A percentile compares a stretch with the other conserved stretches of the same genome.
Conservation (phyloP, 306 rosid genomes). For the Gynostemma pentaphyllum region DNA sequence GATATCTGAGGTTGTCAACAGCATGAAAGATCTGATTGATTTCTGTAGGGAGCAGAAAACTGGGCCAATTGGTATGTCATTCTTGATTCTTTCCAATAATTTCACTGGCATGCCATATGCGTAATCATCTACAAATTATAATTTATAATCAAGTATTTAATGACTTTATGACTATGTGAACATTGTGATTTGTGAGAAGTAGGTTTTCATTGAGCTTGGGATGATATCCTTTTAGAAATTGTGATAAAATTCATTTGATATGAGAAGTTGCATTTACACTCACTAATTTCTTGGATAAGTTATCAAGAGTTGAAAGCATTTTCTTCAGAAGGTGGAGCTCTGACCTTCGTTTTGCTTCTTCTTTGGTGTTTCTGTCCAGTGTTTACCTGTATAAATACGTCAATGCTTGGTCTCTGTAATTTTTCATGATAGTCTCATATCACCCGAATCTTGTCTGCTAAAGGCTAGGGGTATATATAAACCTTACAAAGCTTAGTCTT, state of each 20-base stretch:
- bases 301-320: not conserved
- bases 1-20: conserved; percentile 29
- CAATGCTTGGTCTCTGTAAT: not conserved
- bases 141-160: not conserved
- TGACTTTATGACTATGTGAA: not conserved
- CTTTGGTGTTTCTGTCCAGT: not conserved
- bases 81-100: not conserved
- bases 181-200: not conserved
- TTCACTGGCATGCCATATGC: not conserved
- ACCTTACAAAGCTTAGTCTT: no score
- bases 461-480: no score
- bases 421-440: not conserved
- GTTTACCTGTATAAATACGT: not conserved
- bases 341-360: not conserved
- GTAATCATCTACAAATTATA: not conserved
- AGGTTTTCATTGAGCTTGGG: not conserved
- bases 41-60: conserved; percentile 15
- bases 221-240: not conserved
- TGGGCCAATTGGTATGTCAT: conserved; percentile 32
- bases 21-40: conserved; percentile 29
- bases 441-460: not conserved
- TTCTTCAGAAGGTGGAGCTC: not conserved
- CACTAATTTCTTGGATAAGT: not conserved
- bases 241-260: not conserved
- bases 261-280: not conserved